Evolutionary conservation across 352 stramenopile genomes (phyloP), one percentile per base, ranked within the genome.

Genomic region (Globisporangium barbulae): DNA sequence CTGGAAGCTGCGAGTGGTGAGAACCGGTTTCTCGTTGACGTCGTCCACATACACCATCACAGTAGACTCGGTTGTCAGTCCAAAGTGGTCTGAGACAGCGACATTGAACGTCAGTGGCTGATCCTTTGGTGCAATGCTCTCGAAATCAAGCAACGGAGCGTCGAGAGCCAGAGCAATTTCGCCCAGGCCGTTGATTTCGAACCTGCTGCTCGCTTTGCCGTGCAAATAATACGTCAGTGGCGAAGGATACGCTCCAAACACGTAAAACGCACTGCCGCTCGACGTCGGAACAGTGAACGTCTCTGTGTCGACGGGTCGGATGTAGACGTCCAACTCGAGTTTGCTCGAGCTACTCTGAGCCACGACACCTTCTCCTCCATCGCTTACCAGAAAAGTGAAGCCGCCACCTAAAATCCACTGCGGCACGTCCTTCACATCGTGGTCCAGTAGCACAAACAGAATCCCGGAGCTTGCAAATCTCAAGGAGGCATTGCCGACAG

Each of bases 11-110:
- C 63, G 69, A 15, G n/a, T 71, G 19, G 54, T 57, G 15, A 87
- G 72, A 0, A 47, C 17, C 5, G 80, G 80, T 13, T 64, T 10
- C 31, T 89, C 80, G 48, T 87, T 89, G 0, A 76, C 76, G 47
- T 89, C 59, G 13, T 87, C 74, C n/a, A 89, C 58, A 55, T 76
- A 73, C 2, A 87, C 59, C 0, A 48, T 71, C 30, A 89, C 7
- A 0, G 37, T 55, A 0, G 70, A 67, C 28, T 89, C 78, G 33
- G 66, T 70, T 28, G 70, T 72, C 15, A 85, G 62, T 5, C 78
- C 74, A 13, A 56, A 48, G 41, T 52, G 74, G 31, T 89, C 80
- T 0, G 73, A 73, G 7, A 78, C 70, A 30, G 61, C 71, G 25
- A 87, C 59, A 30, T 45, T 25, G 22, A 78, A n/a, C 6, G 70